Evolutionary conservation across 2,329 filamentous ascomycete genomes (phyloP), one percentile per base, ranked within the genome.

Genomic region (Tolypocladium ophioglossoides): DNA sequence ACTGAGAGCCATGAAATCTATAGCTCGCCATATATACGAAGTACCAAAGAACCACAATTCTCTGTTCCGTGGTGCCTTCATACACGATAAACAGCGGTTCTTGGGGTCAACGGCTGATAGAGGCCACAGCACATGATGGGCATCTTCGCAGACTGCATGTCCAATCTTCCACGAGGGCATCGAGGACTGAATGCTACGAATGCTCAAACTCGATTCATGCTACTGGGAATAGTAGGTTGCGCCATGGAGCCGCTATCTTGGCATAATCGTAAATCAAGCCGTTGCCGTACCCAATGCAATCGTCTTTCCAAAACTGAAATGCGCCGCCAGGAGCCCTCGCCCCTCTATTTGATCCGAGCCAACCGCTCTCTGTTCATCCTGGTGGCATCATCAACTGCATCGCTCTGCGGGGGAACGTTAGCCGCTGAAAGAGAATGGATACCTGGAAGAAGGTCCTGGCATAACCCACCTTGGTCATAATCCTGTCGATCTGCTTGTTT

Each of bases 351-450:
- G 55, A 86, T 84, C 51, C 85, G 78, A 63, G 86, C 83, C 68
- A 91, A 68, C 61, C 83, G 80, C 63, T 85, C 83, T 59, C 86
- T 78, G 74, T 91, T 91, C 79, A 89, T 83, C 55, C 83, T 83
- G 63, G 92, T 88, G 65, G 87, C 82, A 61, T 92, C 87, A 69
- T 91, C 87, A 61, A 95, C 88, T 62, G 78, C 80, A 68, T 95
- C 90, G 72, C 85, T 92, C 89, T 89, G 68, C 53, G 52, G n/a
- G 48, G 12, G 38, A 47, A 27, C 35, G 56, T 73, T 66, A 75
- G 69, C 44, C 47, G 35, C 27, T 22, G 10, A 37, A 50, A 51
- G 40, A 51, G 12, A 54, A 11, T 9, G 32, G 9, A 22, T 30
- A 18, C 32, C 34, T 38, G 34, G 34, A 8, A 14, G 27, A 20